Evolutionary conservation across 2,329 filamentous ascomycete genomes (phyloP), one percentile per base, ranked within the genome.

Genomic region (Sporothrix variecibatus): DNA sequence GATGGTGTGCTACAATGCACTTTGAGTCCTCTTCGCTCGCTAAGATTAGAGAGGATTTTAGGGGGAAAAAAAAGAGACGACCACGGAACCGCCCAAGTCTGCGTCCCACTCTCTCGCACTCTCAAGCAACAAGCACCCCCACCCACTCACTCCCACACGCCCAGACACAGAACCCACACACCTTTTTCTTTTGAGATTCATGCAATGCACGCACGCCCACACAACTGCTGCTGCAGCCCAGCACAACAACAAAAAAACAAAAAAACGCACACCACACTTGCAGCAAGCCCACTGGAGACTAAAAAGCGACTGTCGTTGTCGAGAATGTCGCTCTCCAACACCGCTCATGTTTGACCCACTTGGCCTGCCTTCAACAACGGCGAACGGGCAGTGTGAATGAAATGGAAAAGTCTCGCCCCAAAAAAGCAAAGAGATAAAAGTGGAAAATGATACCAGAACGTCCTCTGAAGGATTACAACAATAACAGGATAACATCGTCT

Each of bases 261-360:
- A n/a, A 8, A 62, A 31, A 12, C 26, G 64, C 64, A 49, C 31
- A 53, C 67, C 67, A 70, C 67, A 53, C 46, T 15, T 70, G 28
- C 67, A 70, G 31, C 46, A 53, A 17, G 23, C 38, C 15, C 23
- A 62, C 12, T 17, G 34, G 7, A 49, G 15, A 5, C 12, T 5
- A 4, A 3, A 3, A 49, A 3, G 15, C 43, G 17, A 20, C 43
- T 49, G 43, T 20, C 15, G 5, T 11, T 53, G 5, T 23, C 23
- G 1, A 23, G 20, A 6, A 6, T 56, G 23, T 26, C 31, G 34
- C 67, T 40, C 67, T 17, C 65, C 43, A 51, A 69, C 65, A 53
- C 31, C 9, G 38, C 12, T 28, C 34, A 17, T 43, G 68, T 71
- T 58, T 43, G 68, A 71, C 68, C 68, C 68, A 71, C 68, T 46